Evolutionary conservation across 331 rosid species (phyloP).

Genomic region (Acacia pycnantha): DNA sequence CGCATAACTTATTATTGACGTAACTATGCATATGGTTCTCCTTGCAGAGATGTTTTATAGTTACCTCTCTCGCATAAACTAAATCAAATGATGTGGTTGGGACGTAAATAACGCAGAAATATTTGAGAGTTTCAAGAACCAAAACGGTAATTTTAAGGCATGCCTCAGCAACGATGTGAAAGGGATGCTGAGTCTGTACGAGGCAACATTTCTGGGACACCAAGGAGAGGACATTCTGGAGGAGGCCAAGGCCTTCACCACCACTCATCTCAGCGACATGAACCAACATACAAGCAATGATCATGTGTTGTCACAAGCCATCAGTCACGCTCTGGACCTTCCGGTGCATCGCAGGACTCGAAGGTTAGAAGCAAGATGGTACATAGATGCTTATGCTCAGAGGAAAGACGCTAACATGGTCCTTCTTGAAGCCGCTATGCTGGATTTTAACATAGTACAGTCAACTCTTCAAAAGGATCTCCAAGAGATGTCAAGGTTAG

Average conservation of each 20-base stretch:
- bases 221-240: slow-evolving; percentile 39
- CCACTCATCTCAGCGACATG: slow-evolving; percentile 32
- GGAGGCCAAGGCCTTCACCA: slow-evolving; percentile 38
- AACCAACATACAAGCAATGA: not conserved
- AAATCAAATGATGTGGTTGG: not conserved
- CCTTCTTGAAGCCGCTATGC: slow-evolving; percentile 44
- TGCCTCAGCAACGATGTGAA: slow-evolving; percentile 28
- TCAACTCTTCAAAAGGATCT: slow-evolving; percentile 42
- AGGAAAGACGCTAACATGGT: slow-evolving; percentile 24
- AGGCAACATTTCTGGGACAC: slow-evolving; percentile 38
- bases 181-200: slow-evolving; percentile 45
- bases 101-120: slow-evolving; percentile 25
- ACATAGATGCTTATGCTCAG: slow-evolving; percentile 39
- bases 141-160: slow-evolving; percentile 17
- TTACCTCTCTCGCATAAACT: too few relatives aligned
- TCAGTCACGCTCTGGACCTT: slow-evolving; percentile 45
- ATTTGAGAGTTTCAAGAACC: slow-evolving; percentile 38
- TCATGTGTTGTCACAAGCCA: slow-evolving; percentile 27
- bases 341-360: slow-evolving; percentile 43
- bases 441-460: slow-evolving; percentile 55
- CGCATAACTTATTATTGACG: not conserved
- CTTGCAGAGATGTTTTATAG: too few relatives aligned
- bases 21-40: too few relatives aligned
- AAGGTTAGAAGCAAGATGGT: slow-evolving; percentile 54
- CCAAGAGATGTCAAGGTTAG: slow-evolving; percentile 42